Evolutionary conservation across 2,329 filamentous ascomycete species (phyloP).

Genomic region (Colletotrichum salicis): DNA sequence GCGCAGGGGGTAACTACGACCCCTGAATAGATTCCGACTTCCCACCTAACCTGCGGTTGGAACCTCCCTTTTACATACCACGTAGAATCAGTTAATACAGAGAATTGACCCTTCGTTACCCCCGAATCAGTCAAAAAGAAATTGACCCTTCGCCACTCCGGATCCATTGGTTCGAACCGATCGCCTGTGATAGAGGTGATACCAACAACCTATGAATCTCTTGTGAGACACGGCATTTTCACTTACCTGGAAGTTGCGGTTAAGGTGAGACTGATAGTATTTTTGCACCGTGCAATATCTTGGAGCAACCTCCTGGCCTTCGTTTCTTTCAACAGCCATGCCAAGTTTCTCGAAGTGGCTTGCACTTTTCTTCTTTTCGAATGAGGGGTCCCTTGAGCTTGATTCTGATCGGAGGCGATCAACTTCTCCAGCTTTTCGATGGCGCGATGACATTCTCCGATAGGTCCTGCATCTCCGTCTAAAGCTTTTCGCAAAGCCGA

Average conservation of each 20-base stretch:
- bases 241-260: background rate
- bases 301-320: background rate
- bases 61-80: too few species aligned
- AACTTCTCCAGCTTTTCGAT: background rate
- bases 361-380: background rate
- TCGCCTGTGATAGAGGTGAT: too few species aligned
- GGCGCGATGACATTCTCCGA: background rate
- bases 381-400: fast-evolving
- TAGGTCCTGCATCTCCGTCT: fast-evolving
- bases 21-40: too few species aligned
- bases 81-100: too few species aligned
- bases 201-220: too few species aligned
- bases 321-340: background rate
- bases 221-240: fast-evolving
- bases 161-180: too few species aligned
- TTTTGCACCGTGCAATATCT: background rate
- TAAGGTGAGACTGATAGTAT: background rate
- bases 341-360: background rate
- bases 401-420: background rate
- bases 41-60: too few species aligned
- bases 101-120: too few species aligned
- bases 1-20: too few species aligned
- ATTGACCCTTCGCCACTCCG: too few species aligned
- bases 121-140: too few species aligned
- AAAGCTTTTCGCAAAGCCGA: background rate